These are phyloP conservation scores for Capsicum pubescens DNA, from an alignment of 257 asterid genomes.

Conservation along the genomic window DNA sequence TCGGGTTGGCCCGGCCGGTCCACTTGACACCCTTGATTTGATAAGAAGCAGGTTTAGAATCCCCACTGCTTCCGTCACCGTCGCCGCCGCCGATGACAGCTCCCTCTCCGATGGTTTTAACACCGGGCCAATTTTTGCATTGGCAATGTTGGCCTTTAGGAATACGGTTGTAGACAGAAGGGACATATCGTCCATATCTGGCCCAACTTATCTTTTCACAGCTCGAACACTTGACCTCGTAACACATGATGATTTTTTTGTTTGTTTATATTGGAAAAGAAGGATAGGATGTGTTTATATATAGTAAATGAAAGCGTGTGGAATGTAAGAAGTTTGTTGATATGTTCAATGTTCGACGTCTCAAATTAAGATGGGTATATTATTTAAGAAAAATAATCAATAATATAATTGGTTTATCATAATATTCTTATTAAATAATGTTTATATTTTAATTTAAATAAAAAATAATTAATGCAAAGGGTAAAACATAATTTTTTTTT, in stretches of 20 bases:
- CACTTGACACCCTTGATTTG: too few relatives aligned
- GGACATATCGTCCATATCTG: constrained; percentile 59
- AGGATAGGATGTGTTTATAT: background rate
- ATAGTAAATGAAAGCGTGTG: background rate
- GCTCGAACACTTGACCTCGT: constrained; percentile 45
- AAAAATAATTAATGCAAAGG: too few relatives aligned
- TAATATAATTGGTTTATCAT: too few relatives aligned
- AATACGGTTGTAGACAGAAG: constrained; percentile 48
- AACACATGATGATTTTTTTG: constrained; percentile 41
- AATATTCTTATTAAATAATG: too few relatives aligned
- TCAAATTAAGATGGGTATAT: too few relatives aligned
- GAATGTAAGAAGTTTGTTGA: background rate
- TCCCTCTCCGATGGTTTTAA: constrained; percentile 34
- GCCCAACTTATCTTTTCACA: constrained; percentile 55
- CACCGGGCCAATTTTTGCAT: constrained; percentile 62
- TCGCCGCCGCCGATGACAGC: constrained; percentile 6
- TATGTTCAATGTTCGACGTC: background rate
- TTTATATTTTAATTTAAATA: too few relatives aligned
- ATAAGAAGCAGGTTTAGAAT: constrained; percentile 36
- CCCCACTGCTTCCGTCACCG: background rate
- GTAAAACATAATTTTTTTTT: too few relatives aligned
- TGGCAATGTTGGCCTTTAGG: constrained; percentile 58
- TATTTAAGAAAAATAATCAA: too few relatives aligned
- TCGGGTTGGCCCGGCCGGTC: too few relatives aligned
- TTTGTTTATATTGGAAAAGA: background rate